These are phyloP conservation scores for Entomortierella chlamydospora DNA, from an alignment of 192 early-diverging fungal species.

Conservation along the genomic window DNA sequence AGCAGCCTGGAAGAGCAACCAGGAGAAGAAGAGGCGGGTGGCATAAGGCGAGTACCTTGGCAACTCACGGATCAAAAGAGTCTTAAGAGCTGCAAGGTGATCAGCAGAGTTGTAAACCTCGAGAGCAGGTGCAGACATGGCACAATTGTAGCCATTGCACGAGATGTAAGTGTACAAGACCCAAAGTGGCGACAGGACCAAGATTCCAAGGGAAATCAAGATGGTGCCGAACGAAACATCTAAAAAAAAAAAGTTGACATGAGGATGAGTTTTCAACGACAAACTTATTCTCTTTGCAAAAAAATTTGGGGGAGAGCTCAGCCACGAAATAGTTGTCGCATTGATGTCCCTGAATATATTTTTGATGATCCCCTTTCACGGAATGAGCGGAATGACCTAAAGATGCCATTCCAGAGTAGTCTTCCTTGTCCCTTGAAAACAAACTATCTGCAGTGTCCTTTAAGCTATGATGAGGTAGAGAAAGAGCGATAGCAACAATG, in stretches of 20 bases:
- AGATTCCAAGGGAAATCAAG: constrained; percentile 63
- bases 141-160: constrained; percentile 75
- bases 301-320: too few relatives aligned
- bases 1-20: constrained; percentile 77
- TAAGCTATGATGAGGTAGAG: too few relatives aligned
- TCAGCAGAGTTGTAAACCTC: constrained; percentile 40
- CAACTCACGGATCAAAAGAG: constrained; percentile 48
- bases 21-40: constrained; percentile 67
- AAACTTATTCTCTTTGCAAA: not conserved
- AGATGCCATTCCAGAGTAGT: too few relatives aligned
- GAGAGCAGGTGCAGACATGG: constrained; percentile 65
- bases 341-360: too few relatives aligned
- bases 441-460: too few relatives aligned
- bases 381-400: too few relatives aligned
- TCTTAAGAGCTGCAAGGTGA: constrained; percentile 41
- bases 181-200: constrained; percentile 72
- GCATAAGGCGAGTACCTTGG: constrained; percentile 62
- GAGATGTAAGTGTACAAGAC: constrained; percentile 76
- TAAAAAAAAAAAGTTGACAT: constrained; percentile 2
- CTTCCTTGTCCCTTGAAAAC: too few relatives aligned
- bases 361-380: too few relatives aligned
- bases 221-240: constrained; percentile 65
- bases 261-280: not conserved
- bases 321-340: too few relatives aligned
- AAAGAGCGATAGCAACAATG: too few relatives aligned